Conservation (phyloP, 345 rosid species). For the Eucalyptus microcorys region DNA sequence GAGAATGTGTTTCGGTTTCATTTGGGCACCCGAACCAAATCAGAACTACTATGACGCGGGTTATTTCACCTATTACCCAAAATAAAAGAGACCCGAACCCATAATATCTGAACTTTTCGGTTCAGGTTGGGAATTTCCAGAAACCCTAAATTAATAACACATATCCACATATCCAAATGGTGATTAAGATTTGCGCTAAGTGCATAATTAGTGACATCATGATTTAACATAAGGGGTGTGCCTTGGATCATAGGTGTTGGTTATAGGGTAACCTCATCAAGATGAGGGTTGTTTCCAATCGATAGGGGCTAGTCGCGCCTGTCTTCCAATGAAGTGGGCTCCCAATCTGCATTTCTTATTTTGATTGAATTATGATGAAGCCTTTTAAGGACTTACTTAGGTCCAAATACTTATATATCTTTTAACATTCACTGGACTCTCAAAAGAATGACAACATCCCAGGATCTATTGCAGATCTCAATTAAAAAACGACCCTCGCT, state of each 20-base stretch:
- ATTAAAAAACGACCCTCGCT: accelerated
- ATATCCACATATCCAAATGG: background rate
- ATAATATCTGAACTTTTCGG: too few relatives aligned
- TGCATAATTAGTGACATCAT: background rate
- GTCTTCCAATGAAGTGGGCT: too few relatives aligned
- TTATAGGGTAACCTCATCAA: too few relatives aligned
- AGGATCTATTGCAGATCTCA: background rate
- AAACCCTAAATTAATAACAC: background rate
- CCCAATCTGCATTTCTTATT: too few relatives aligned
- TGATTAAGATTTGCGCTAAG: background rate
- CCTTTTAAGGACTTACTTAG: too few relatives aligned
- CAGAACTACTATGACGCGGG: background rate
- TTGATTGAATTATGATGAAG: too few relatives aligned
- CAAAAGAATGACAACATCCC: background rate
- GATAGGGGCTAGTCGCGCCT: too few relatives aligned
- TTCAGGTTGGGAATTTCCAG: background rate
- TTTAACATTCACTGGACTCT: background rate
- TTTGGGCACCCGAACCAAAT: background rate
- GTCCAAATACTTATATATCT: background rate
- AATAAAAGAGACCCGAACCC: background rate
- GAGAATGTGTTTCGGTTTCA: background rate
- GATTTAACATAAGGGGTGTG: background rate
- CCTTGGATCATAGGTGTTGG: too few relatives aligned
- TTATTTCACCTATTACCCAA: background rate
- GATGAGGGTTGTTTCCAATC: too few relatives aligned